Evolutionary conservation across 768 basidiomycete species (phyloP).

Genomic region (Mycena albidolilacea): DNA sequence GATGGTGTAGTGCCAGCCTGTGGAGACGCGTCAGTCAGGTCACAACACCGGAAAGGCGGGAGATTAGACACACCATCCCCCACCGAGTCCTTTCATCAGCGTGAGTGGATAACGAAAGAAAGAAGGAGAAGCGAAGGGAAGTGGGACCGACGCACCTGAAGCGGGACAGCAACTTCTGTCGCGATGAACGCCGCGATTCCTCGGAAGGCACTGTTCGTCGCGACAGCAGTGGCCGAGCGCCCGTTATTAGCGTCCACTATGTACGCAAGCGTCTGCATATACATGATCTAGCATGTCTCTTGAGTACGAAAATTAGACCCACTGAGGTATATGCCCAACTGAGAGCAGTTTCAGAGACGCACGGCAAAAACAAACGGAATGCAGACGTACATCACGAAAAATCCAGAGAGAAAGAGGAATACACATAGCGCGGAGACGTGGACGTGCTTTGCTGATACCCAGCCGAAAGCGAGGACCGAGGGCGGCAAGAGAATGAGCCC

Average conservation of each 20-base stretch:
- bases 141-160: conserved; percentile 63
- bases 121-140: not conserved
- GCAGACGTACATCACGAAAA: conserved; percentile 76
- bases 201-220: conserved; percentile 83
- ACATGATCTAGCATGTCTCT: no score
- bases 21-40: not conserved
- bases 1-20: conserved; percentile 79
- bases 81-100: conserved; percentile 68
- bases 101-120: not conserved
- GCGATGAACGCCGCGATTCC: conserved; percentile 78
- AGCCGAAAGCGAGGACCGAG: conserved; percentile 78
- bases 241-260: conserved; percentile 91
- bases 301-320: no score
- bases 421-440: conserved; percentile 80
- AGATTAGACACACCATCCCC: conserved; percentile 73
- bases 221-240: conserved; percentile 81
- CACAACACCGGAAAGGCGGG: not conserved
- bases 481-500: conserved; percentile 74
- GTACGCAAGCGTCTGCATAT: conserved; percentile 74
- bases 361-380: not conserved
- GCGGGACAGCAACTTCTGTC: conserved; percentile 80
- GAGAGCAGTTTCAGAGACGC: not conserved
- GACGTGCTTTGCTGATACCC: conserved; percentile 76
- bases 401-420: conserved; percentile 80
- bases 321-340: conserved; percentile 68